Base-by-base conservation (phyloP, 495 filamentous ascomycete genomes). In the Podospora tetraspora region DNA sequence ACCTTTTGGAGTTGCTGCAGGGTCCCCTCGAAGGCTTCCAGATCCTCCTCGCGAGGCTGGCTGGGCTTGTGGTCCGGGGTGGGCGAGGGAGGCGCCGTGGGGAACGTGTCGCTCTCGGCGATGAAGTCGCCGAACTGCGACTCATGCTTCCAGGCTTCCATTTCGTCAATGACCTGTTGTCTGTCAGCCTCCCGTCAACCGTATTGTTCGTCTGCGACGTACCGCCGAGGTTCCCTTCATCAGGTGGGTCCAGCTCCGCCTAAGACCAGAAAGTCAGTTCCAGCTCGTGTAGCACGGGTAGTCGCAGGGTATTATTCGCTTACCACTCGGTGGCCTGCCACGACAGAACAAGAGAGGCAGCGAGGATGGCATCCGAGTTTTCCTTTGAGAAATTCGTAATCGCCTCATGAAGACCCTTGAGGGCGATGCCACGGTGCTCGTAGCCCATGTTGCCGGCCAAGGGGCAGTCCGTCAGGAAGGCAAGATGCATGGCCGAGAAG, bases 291-390 rank as follows among this genome's bases (percentile, higher is more conserved):
- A 68, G 62, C 66, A 21, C 74, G 75, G 73, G 59, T 74, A 67
- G 65, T 34, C 74, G 77, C 69, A 73, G 68, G 77, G 52, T 75
- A 77, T n/a, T 75, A 77, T n/a, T 79, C 73, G 84, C 92, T 84
- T 83, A 97, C 95, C 93, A 97, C 80, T 98, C 95, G 70, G 89
- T 93, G 68, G 92, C 91, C 81, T 98, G 95, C 96, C 96, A 99
- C 59, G 94, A 94, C 59, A 99, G 83, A 61, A 98, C 84, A 37
- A 97, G 88, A 13, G 94, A 98, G 27, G 95, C 92, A 63, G 94
- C 95, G 30, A 99, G 85, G 66, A 97, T 89, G 43, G 94, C 92
- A 79, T 99, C 94, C 16, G 91, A 93, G 72, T 93, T 97, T 56
- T 89, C 88, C 71, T 85, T 88, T 9, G 92, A 97, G 79, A 98